These are phyloP conservation scores for Talaromyces sp. DNA, from an alignment of 2,329 filamentous ascomycete species.

Conservation along the genomic window DNA sequence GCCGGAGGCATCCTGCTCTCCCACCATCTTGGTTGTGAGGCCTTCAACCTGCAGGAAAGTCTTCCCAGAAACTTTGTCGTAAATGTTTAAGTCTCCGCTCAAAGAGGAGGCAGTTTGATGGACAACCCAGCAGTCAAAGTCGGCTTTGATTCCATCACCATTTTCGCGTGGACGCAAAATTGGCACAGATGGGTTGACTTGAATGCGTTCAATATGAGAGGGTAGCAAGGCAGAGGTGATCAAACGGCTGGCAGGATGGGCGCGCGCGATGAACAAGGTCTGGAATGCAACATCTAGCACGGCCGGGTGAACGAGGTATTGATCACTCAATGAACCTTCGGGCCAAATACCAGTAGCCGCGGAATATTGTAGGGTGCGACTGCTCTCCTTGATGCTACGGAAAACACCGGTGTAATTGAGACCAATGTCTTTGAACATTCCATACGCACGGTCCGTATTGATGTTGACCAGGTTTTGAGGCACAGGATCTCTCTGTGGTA, in stretches of 20 bases:
- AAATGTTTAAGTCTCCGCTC: neutral
- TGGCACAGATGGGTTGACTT: neutral
- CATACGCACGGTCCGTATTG: constrained; percentile 21
- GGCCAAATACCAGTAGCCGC: constrained; percentile 12
- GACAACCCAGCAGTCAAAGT: neutral
- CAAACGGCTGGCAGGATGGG: constrained; percentile 14
- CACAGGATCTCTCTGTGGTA: neutral
- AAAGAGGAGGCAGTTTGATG: neutral
- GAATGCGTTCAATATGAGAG: neutral
- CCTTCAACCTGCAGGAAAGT: constrained; percentile 1
- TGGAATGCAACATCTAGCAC: constrained; percentile 7
- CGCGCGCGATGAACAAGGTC: constrained; percentile 6
- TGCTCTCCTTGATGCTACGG: constrained; percentile 11
- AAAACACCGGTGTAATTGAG: constrained; percentile 23
- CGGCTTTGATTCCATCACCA: neutral
- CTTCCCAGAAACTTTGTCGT: neutral
- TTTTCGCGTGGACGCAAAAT: neutral
- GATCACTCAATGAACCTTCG: constrained; percentile 10
- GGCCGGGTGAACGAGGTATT: constrained; percentile 11
- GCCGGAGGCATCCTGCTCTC: neutral
- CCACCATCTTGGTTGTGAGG: neutral
- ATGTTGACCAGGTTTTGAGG: constrained; percentile 9
- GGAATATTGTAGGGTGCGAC: constrained; percentile 13
- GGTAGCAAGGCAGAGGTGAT: constrained; percentile 13
- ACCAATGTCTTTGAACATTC: constrained; percentile 17